Conservation (phyloP, 306 rosid genomes). For the Erythrophleum fordii region DNA sequence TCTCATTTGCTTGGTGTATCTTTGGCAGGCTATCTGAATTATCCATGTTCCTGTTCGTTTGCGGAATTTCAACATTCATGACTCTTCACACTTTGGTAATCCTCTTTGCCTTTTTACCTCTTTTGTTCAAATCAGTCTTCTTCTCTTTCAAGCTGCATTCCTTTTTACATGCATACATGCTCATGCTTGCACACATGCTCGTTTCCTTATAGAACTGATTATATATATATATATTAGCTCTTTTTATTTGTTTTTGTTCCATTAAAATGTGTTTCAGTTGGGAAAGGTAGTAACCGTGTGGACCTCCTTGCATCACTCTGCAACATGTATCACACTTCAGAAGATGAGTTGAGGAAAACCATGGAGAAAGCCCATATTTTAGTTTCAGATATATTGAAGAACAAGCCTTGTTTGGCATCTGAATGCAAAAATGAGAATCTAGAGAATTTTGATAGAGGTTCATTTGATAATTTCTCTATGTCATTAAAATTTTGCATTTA, state of each 20-base stretch:
- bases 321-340: conserved; percentile 73
- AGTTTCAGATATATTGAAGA: conserved; percentile 76
- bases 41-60: conserved; percentile 78
- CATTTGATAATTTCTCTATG: conserved; percentile 21
- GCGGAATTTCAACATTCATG: conserved; percentile 73
- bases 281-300: conserved; percentile 71
- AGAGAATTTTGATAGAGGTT: conserved; percentile 77
- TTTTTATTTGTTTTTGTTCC: conserved; percentile 35
- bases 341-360: conserved; percentile 83
- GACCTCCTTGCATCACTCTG: conserved; percentile 89
- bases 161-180: conserved; percentile 10
- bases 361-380: conserved; percentile 80
- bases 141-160: not conserved
- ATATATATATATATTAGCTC: conserved; percentile 1
- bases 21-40: conserved; percentile 80
- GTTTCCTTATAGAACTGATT: no score
- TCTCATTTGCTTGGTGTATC: conserved; percentile 42
- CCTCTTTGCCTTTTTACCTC: conserved; percentile 10
- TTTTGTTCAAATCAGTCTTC: conserved; percentile 16
- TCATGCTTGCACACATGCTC: not conserved
- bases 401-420: conserved; percentile 68
- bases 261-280: conserved; percentile 55
- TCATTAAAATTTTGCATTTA: conserved; percentile 12
- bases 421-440: conserved; percentile 71
- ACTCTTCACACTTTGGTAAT: conserved; percentile 78